A percentile compares a stretch with the other conserved stretches of the same genome.
phyloP scores from a whole-genome alignment of 441 rosid genomes.

The Melastoma candidum region DNA sequence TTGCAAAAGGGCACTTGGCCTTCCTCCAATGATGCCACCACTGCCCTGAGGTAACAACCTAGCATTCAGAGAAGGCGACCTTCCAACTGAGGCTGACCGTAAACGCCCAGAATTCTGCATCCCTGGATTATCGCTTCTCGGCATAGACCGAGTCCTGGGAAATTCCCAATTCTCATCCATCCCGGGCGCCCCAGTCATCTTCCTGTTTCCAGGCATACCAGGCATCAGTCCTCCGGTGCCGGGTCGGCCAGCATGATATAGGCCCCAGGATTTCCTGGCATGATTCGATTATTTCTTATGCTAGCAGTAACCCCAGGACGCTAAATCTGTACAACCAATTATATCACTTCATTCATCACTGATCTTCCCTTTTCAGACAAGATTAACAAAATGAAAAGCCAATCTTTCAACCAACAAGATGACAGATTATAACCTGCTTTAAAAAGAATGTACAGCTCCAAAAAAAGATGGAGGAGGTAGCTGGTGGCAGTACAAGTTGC shows the following conservation, averaged over 20 bases:
- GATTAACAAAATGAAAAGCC: too few relatives aligned
- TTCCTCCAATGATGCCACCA: conserved; percentile 3
- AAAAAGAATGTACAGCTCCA: too few relatives aligned
- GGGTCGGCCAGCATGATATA: conserved; percentile 2
- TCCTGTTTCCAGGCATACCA: conserved; percentile 6
- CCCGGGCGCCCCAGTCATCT: conserved; percentile 3
- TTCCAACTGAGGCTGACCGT: not conserved
- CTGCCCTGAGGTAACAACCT: conserved; percentile 6
- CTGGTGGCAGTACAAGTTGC: too few relatives aligned
- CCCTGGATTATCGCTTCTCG: conserved; percentile 4
- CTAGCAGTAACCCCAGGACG: conserved; percentile 6
- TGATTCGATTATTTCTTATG: conserved; percentile 2
- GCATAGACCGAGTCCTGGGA: conserved; percentile 11
- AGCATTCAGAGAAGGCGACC: conserved; percentile 5
- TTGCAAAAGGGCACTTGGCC: conserved; percentile 8
- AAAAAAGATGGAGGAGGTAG: too few relatives aligned
- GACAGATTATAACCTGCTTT: too few relatives aligned
- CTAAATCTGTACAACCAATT: too few relatives aligned
- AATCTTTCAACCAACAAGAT: too few relatives aligned
- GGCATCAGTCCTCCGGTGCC: conserved; percentile 15
- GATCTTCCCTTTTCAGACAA: too few relatives aligned
- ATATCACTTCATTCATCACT: too few relatives aligned
- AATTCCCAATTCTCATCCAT: conserved; percentile 10
- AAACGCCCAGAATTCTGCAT: conserved; percentile 2
- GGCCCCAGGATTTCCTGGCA: conserved; percentile 3